Evolutionary conservation across 257 asterid species (phyloP).

Genomic region (Nemophila menziesii): DNA sequence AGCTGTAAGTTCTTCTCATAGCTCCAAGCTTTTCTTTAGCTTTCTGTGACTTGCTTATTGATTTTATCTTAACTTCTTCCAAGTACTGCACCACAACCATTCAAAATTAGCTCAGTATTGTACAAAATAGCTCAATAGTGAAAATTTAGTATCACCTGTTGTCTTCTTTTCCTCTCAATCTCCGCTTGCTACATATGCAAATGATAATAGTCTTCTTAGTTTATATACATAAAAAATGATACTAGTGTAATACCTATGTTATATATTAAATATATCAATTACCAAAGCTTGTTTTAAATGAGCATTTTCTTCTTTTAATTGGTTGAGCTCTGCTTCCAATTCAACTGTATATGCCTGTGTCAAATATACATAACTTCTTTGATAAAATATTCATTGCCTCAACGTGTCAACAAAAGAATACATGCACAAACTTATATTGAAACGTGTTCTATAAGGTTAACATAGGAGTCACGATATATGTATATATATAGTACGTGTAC

Average conservation of each 20-base stretch:
- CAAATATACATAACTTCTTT: background rate
- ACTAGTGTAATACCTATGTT: background rate
- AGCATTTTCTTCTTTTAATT: slow-evolving; percentile 60
- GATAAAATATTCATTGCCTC: too few species aligned
- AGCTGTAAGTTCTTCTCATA: background rate
- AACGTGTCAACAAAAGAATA: too few species aligned
- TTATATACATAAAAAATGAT: background rate
- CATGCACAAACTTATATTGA: too few species aligned
- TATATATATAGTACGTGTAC: background rate
- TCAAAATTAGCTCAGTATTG: background rate
- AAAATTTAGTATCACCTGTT: background rate
- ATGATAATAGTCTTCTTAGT: background rate
- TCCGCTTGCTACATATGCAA: slow-evolving; percentile 3
- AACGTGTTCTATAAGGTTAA: too few species aligned
- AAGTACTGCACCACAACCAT: background rate
- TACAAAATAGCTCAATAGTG: background rate
- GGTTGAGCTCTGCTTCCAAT: slow-evolving; percentile 63
- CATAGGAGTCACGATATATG: too few species aligned
- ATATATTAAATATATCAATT: background rate
- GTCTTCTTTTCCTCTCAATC: slow-evolving; percentile 4
- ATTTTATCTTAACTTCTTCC: slow-evolving; percentile 1
- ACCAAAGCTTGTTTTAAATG: slow-evolving; percentile 29
- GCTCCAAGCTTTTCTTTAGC: background rate
- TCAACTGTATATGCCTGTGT: slow-evolving; percentile 55
- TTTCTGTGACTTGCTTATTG: background rate